Conservation (phyloP, 495 filamentous ascomycete species). For the Penicillium maclennaniae region DNA sequence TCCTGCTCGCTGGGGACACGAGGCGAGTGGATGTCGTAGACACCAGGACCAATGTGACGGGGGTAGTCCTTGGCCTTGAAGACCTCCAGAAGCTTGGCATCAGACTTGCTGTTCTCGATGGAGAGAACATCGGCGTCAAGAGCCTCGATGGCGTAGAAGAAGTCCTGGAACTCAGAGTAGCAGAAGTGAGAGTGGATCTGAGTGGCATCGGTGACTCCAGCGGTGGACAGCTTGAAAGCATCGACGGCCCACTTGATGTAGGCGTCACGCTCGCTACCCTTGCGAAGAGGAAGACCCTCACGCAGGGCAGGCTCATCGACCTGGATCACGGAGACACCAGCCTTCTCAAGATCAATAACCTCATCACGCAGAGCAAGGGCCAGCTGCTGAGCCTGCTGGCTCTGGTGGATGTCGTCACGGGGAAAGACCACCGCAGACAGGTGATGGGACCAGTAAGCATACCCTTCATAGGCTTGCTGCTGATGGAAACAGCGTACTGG, state of each 20-base stretch:
- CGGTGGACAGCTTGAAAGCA: slow-evolving; percentile 90
- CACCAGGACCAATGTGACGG: slow-evolving; percentile 97
- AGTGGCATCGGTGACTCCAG: slow-evolving; percentile 86
- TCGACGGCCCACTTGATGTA: slow-evolving; percentile 97
- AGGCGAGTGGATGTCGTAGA: slow-evolving; percentile 99
- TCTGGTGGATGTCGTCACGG: slow-evolving; percentile 98
- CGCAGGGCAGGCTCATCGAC: slow-evolving; percentile 98
- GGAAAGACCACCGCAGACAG: slow-evolving; percentile 98
- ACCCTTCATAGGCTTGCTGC: slow-evolving; percentile 99
- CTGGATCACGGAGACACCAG: slow-evolving; percentile 95
- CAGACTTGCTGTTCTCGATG: slow-evolving; percentile 99
- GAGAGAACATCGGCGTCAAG: slow-evolving; percentile 96
- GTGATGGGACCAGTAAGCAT: slow-evolving; percentile 99
- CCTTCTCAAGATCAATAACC: slow-evolving; percentile 93
- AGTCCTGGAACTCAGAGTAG: slow-evolving; percentile 99
- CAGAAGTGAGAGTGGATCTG: slow-evolving; percentile 99
- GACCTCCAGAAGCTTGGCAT: slow-evolving; percentile 97
- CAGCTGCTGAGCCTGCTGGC: slow-evolving; percentile 96
- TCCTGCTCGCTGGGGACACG: slow-evolving; percentile 92
- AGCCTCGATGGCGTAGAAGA: slow-evolving; percentile 99
- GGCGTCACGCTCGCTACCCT: slow-evolving; percentile 85
- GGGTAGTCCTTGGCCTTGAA: slow-evolving; percentile 96
- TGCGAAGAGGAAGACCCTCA: slow-evolving; percentile 95
- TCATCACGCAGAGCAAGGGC: slow-evolving; percentile 97
- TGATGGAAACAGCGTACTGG: slow-evolving; percentile 93